Percentiles rank a stretch among this genome's conserved stretches.
phyloP scores from a whole-genome alignment of 2,329 filamentous ascomycete species.

The Phaeosphaeria sp. region DNA sequence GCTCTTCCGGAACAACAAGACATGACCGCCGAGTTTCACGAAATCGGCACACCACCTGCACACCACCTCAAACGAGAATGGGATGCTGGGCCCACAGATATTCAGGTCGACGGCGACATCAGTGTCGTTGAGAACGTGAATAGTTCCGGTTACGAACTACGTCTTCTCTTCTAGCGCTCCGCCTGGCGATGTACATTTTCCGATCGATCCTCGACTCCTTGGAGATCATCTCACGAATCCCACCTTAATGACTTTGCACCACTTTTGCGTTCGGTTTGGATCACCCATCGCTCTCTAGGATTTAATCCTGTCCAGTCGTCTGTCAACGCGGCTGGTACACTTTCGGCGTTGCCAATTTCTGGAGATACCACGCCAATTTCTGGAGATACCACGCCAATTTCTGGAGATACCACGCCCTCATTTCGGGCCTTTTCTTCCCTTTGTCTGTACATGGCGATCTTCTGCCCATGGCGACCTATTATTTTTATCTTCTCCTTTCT shows the following conservation, averaged over 20 bases:
- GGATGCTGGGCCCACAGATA: conserved; percentile 56
- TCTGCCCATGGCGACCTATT: conserved; percentile 16
- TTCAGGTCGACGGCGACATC: conserved; percentile 58
- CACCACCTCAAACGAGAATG: conserved; percentile 59
- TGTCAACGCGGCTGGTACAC: conserved; percentile 11
- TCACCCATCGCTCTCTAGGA: conserved; percentile 13
- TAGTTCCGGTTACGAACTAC: conserved; percentile 57
- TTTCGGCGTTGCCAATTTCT: conserved; percentile 29
- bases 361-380: conserved; percentile 36
- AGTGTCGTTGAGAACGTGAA: conserved; percentile 51
- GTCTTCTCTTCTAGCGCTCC: conserved; percentile 52
- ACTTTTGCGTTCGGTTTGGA: conserved; percentile 33
- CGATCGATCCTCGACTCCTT: conserved; percentile 17
- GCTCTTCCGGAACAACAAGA: conserved; percentile 90
- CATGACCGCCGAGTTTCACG: conserved; percentile 75
- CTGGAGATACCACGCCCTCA: conserved; percentile 39
- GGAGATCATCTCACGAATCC: conserved; percentile 16
- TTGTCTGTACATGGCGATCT: conserved; percentile 23
- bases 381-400: conserved; percentile 36
- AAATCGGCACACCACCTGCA: conserved; percentile 59
- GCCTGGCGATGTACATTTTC: conserved; percentile 9
- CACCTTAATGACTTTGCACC: conserved; percentile 43
- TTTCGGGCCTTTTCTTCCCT: conserved; percentile 27
- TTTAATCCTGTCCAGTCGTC: conserved; percentile 21
- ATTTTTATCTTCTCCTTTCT: conserved; percentile 25